Evolutionary conservation across 208 protist genomes (phyloP).

Genomic region (Leptomonas pyrrhocoris): DNA sequence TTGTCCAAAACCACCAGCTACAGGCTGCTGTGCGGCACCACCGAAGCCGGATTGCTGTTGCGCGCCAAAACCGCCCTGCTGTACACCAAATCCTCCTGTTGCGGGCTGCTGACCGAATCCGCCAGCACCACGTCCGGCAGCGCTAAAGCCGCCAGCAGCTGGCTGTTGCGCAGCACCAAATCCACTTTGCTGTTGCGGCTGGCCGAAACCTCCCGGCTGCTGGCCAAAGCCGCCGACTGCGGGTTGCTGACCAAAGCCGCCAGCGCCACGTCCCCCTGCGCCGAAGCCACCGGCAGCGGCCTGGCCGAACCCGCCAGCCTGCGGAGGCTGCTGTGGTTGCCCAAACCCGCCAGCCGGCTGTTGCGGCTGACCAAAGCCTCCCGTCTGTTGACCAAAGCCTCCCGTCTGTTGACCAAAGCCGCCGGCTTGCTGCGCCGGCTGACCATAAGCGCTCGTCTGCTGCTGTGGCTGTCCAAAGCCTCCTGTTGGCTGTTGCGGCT

Average conservation of each 20-base stretch:
- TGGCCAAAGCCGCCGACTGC: conserved; percentile 13
- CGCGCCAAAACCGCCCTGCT: neutral
- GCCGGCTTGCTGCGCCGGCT: conserved; percentile 10
- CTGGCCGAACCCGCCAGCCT: conserved; percentile 32
- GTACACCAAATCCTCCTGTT: conserved; percentile 2
- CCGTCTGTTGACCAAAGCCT: conserved; percentile 29
- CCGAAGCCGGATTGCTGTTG: conserved; percentile 34
- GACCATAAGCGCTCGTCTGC: conserved; percentile 51
- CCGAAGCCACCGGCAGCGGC: conserved; percentile 41
- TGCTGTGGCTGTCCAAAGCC: conserved; percentile 44
- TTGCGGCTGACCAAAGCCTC: neutral
- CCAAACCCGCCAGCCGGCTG: conserved; percentile 30
- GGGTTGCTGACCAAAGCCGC: conserved; percentile 18
- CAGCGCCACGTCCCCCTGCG: conserved; percentile 7
- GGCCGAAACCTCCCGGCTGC: conserved; percentile 25
- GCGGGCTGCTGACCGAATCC: conserved; percentile 9
- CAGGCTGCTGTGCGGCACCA: conserved; percentile 12
- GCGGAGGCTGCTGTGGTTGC: conserved; percentile 15
- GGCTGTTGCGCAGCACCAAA: conserved; percentile 12
- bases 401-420: conserved; percentile 23
- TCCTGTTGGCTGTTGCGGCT: conserved; percentile 25
- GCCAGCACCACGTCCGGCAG: neutral
- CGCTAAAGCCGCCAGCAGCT: conserved; percentile 20
- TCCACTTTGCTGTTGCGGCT: conserved; percentile 27
- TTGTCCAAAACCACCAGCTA: conserved; percentile 31